A percentile compares a stretch with the other conserved stretches of the same genome.
phyloP scores from a whole-genome alignment of 148 eudicot genomes.

The Chenopodium album region DNA sequence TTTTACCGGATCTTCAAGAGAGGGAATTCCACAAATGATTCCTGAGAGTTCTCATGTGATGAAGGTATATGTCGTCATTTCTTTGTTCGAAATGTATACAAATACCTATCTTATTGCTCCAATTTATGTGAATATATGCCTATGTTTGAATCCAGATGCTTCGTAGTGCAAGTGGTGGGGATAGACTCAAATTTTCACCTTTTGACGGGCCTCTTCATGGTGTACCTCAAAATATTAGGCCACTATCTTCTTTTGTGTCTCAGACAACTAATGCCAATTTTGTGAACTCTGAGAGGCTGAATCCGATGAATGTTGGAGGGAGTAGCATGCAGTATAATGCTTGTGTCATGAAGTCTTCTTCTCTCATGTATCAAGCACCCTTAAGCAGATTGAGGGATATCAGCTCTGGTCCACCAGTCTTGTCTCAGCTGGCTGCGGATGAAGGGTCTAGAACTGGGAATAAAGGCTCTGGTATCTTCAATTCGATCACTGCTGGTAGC shows the following conservation, averaged over 20 bases:
- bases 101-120: not conserved
- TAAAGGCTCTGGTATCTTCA: conserved; percentile 64
- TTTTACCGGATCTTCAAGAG: conserved; percentile 51
- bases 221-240: conserved; percentile 44
- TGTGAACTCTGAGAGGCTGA: conserved; percentile 51
- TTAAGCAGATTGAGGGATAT: conserved; percentile 51
- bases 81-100: not conserved
- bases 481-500: conserved; percentile 43
- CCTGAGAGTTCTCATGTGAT: conserved; percentile 51
- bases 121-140: not conserved
- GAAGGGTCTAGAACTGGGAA: conserved; percentile 87
- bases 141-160: conserved; percentile 46
- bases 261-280: conserved; percentile 38
- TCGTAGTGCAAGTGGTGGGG: conserved; percentile 51
- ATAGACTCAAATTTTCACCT: conserved; percentile 40
- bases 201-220: conserved; percentile 47
- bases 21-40: conserved; percentile 38
- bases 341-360: conserved; percentile 42
- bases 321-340: conserved; percentile 47
- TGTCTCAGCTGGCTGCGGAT: conserved; percentile 69
- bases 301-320: conserved; percentile 40
- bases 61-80: conserved; percentile 42
- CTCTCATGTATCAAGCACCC: conserved; percentile 48
- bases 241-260: conserved; percentile 42
- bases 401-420: conserved; percentile 45